Base-by-base conservation (phyloP, 2,329 filamentous ascomycete genomes). In the Aspergillus arachidicola region DNA sequence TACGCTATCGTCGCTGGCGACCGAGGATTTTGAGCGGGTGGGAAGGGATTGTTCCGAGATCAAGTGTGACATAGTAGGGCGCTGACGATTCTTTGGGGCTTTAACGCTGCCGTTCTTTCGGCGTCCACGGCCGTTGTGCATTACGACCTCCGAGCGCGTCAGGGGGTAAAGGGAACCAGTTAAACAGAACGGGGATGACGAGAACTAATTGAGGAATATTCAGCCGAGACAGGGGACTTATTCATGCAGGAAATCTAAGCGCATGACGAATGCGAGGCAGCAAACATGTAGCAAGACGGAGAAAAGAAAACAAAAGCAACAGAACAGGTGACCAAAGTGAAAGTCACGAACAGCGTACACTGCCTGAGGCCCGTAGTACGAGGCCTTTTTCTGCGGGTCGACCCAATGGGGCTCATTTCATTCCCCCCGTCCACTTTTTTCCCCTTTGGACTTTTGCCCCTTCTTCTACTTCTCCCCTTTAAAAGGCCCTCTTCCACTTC, bases 51-150 rank as follows among this genome's bases (percentile, higher is more conserved):
- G 57, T 16, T 72, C 69, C 28, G 70, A 57, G 14, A 73, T 53
- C 51, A 75, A 67, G 46, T 73, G 72, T 36, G 73, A 72, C 59
- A 74, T 70, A 6, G 75, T 73, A 51, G 68, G 71, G 57, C 69
- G 73, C 28, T 68, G 69, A 58, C 64, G 66, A 54, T 56, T 65
- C 61, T 69, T 72, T 41, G 69, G 60, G 45, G 61, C 59, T 61
- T 67, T 70, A 59, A 75, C 62, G 60, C 72, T 76, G 67, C 71
- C 74, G 64, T 75, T 71, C 63, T 73, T 74, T 67, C 68, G 75
- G 59, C 64, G 71, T 32, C 64, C 64, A 55, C 65, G 65, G 51
- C 65, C 64, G 64, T 70, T 66, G 58, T 66, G 64, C 68, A 69
- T 71, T 57, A 38, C 55, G 46, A 55, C 34, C 61, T 60, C 34